Evolutionary conservation across 345 rosid species (phyloP).

Genomic region (Bruguiera parviflora): DNA sequence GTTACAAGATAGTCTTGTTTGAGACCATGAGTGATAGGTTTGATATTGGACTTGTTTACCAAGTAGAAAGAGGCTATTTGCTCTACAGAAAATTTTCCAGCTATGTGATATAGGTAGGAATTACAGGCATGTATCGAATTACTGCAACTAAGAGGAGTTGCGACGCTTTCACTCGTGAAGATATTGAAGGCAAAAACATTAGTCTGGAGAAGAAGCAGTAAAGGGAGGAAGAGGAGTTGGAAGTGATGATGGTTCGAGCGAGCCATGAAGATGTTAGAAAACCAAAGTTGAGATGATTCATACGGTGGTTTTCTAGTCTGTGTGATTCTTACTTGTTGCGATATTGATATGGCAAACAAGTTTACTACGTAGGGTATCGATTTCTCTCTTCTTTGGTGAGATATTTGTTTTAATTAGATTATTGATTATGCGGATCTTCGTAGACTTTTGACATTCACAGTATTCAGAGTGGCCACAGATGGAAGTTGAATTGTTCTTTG

Average conservation of each 20-base stretch:
- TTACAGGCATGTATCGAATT: constrained; percentile 15
- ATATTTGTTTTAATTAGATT: too few relatives aligned
- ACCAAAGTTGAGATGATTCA: background rate
- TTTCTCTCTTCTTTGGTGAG: too few relatives aligned
- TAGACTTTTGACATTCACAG: background rate
- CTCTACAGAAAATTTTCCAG: constrained; percentile 14
- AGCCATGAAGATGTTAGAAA: constrained; percentile 5
- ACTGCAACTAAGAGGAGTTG: constrained; percentile 27
- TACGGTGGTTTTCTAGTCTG: too few relatives aligned
- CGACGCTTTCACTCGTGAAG: constrained; percentile 2
- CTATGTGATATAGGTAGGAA: constrained; percentile 31
- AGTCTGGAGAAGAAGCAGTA: background rate
- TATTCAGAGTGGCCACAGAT: background rate
- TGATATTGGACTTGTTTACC: constrained; percentile 19
- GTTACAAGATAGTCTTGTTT: constrained; percentile 26
- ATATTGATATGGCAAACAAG: too few relatives aligned
- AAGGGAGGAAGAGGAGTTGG: background rate
- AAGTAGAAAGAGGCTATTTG: constrained; percentile 27
- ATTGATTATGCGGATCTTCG: background rate
- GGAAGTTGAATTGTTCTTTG: background rate
- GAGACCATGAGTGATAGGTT: constrained; percentile 20
- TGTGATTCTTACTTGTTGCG: too few relatives aligned
- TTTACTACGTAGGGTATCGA: too few relatives aligned
- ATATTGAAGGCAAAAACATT: constrained; percentile 1
- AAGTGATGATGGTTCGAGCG: background rate